phyloP scores from a whole-genome alignment of 1,284 basidiomycete genomes.

The Ceratobasidium sp. region DNA sequence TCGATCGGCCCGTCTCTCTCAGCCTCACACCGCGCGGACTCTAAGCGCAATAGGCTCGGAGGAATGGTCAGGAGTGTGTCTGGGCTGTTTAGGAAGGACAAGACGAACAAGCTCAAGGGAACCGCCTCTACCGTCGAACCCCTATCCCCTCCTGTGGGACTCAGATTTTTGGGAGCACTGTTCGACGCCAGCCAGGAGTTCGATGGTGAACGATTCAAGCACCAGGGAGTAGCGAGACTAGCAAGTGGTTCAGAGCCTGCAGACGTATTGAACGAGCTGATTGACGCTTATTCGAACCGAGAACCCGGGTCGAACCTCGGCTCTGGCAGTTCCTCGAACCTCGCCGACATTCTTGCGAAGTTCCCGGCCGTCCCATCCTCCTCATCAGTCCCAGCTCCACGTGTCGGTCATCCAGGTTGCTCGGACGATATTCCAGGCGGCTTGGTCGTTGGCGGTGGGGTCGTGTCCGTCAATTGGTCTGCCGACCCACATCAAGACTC shows the following conservation, averaged over 20 bases:
- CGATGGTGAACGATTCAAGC: neutral
- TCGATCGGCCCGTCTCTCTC: neutral
- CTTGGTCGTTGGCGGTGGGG: neutral
- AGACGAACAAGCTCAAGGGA: neutral
- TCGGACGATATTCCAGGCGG: neutral
- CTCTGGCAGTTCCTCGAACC: neutral
- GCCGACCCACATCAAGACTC: neutral
- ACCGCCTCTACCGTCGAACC: neutral
- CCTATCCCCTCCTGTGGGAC: neutral
- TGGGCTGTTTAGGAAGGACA: neutral
- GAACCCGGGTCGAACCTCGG: neutral
- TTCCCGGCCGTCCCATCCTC: neutral
- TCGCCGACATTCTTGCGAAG: neutral
- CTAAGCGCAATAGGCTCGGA: neutral
- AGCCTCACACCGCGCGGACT: neutral
- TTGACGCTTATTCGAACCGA: slow-evolving; percentile 4
- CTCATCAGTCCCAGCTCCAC: neutral
- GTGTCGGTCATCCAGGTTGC: neutral
- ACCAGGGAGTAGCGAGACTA: neutral
- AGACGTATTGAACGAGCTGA: neutral
- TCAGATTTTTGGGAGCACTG: neutral
- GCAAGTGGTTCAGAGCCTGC: neutral
- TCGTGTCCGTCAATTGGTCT: neutral
- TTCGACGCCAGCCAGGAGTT: slow-evolving; percentile 6
- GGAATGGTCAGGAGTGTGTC: neutral